phyloP scores from a whole-genome alignment of 805 yeast genomes.

The Saccharomycopsis fermentans region DNA sequence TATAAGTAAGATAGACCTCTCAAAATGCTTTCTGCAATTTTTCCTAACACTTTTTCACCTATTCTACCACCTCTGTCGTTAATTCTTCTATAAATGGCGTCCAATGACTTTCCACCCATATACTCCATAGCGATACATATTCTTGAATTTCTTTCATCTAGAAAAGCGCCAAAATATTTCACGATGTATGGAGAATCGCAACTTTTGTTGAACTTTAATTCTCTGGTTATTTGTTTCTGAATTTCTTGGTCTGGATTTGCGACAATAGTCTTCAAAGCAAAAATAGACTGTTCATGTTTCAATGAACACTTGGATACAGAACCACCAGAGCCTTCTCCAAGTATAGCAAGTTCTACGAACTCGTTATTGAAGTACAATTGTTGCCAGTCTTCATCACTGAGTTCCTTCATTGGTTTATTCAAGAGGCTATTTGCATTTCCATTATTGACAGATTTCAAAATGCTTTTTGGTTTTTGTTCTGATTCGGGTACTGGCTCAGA shows the following conservation, averaged over 20 bases:
- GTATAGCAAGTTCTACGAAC: slow-evolving; percentile 54
- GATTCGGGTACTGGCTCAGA: slow-evolving; percentile 3
- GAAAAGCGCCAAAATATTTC: slow-evolving; percentile 84
- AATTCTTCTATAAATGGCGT: slow-evolving; percentile 78
- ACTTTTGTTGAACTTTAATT: slow-evolving; percentile 75
- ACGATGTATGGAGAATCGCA: slow-evolving; percentile 83
- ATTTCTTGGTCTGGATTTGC: slow-evolving; percentile 62
- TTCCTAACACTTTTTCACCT: slow-evolving; percentile 87
- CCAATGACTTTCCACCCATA: slow-evolving; percentile 89
- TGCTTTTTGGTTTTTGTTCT: slow-evolving; percentile 5
- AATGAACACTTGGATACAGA: slow-evolving; percentile 73
- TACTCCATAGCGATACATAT: slow-evolving; percentile 95
- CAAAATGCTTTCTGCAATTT: slow-evolving; percentile 78
- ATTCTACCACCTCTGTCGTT: slow-evolving; percentile 70
- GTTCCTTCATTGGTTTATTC: slow-evolving; percentile 36
- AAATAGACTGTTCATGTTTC: slow-evolving; percentile 46
- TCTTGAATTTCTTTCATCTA: slow-evolving; percentile 63
- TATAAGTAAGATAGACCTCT: slow-evolving; percentile 82
- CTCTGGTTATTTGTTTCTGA: slow-evolving; percentile 85
- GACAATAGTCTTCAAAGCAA: slow-evolving; percentile 62
- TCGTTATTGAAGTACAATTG: slow-evolving; percentile 38
- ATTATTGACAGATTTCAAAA: not conserved
- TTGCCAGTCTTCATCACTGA: slow-evolving; percentile 73
- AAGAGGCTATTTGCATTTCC: slow-evolving; percentile 6
- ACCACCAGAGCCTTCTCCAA: slow-evolving; percentile 96